Evolutionary conservation across 1,139 yeast genomes (phyloP).

Genomic region (Yamadazyma dendronema): DNA sequence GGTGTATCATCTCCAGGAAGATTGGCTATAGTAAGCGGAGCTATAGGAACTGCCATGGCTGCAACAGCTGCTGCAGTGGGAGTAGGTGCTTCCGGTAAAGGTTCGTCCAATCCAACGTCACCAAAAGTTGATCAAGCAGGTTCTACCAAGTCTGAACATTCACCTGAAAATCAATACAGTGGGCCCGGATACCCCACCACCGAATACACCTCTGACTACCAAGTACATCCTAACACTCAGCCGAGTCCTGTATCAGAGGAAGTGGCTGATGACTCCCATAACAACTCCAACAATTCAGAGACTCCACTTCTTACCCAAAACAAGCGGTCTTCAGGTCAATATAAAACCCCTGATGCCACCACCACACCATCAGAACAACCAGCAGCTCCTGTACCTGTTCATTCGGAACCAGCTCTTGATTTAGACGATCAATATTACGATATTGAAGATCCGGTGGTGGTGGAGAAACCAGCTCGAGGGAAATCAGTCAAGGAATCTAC

Average conservation of each 20-base stretch:
- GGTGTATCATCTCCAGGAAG: not conserved
- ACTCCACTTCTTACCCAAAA: slow-evolving; percentile 2
- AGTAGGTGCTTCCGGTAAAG: not conserved
- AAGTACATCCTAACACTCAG: not conserved
- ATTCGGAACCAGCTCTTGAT: slow-evolving; percentile 5
- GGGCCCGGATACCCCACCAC: not conserved
- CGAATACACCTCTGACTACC: not conserved
- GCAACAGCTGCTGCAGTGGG: slow-evolving; percentile 1
- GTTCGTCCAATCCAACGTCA: not conserved
- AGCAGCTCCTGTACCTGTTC: slow-evolving; percentile 2
- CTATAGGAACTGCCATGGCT: not conserved
- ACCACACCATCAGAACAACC: slow-evolving; percentile 1
- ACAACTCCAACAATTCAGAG: not conserved
- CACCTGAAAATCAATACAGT: not conserved
- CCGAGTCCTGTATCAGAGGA: not conserved
- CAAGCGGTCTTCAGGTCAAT: slow-evolving; percentile 1
- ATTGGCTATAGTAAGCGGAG: not conserved
- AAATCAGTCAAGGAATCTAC: slow-evolving; percentile 39
- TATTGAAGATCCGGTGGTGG: slow-evolving; percentile 37
- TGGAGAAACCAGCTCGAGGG: slow-evolving; percentile 29
- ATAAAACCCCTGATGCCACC: slow-evolving; percentile 1
- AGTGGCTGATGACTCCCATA: not conserved
- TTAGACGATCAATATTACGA: slow-evolving; percentile 35
- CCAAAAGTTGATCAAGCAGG: not conserved
- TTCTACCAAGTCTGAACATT: too few species aligned